Evolutionary conservation across 31 red algal species (phyloP).

Genomic region (Endocladia muricata): DNA sequence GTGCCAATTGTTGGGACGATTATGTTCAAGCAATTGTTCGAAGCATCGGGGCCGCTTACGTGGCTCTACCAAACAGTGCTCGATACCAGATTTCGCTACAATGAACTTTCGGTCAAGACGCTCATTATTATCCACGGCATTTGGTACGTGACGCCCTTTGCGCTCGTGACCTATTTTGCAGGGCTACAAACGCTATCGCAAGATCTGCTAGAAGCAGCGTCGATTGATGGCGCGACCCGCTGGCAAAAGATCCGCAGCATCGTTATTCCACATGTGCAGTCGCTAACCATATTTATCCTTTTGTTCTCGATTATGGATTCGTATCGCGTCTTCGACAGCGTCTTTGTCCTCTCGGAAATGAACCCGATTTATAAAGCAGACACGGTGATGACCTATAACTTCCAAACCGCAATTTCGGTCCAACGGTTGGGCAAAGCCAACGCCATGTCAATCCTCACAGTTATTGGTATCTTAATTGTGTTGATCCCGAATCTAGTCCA

Average conservation of each 20-base stretch:
- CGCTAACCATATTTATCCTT: conserved; percentile 6
- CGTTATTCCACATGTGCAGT: not conserved
- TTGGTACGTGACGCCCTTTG: not conserved
- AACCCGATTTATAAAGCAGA: too few relatives aligned
- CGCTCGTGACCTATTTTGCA: not conserved
- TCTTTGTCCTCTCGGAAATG: too few relatives aligned
- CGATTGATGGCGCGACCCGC: not conserved
- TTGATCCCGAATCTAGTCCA: too few relatives aligned
- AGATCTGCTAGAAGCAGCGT: not conserved
- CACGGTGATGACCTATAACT: too few relatives aligned
- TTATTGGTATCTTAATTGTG: too few relatives aligned
- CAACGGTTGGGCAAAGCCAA: too few relatives aligned
- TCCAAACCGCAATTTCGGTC: too few relatives aligned
- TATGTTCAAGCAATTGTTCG: not conserved
- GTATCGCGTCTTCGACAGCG: too few relatives aligned
- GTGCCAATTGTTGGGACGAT: not conserved
- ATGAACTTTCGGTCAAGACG: conserved; percentile 1
- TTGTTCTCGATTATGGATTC: too few relatives aligned
- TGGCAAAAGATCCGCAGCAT: not conserved
- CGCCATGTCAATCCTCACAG: too few relatives aligned
- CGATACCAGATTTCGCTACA: too few relatives aligned
- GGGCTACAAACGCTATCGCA: not conserved
- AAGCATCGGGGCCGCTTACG: not conserved
- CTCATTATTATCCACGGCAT: not conserved
- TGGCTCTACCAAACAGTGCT: not conserved